These are phyloP conservation scores for Lathyrus aphaca DNA, from an alignment of 306 rosid genomes.

Conservation along the genomic window DNA sequence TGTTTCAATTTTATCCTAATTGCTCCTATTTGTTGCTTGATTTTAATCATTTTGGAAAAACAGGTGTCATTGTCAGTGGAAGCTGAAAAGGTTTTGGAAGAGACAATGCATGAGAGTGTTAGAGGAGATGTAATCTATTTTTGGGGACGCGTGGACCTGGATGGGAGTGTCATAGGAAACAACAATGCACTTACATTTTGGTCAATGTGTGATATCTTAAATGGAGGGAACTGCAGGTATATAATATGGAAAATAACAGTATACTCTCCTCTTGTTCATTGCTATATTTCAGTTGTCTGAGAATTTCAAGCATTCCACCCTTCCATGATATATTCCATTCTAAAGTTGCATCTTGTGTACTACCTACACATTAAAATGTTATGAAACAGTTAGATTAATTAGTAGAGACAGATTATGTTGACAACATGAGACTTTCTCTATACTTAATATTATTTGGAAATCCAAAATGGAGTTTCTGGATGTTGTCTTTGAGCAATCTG, in stretches of 20 bases:
- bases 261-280: slow-evolving; percentile 20
- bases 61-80: slow-evolving; percentile 71
- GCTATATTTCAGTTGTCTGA: slow-evolving; percentile 25
- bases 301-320: slow-evolving; percentile 28
- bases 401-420: slow-evolving; percentile 22
- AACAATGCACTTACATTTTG: slow-evolving; percentile 76
- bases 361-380: slow-evolving; percentile 10
- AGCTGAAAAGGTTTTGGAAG: slow-evolving; percentile 78
- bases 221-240: slow-evolving; percentile 94
- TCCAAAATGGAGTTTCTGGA: slow-evolving; percentile 25
- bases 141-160: slow-evolving; percentile 78
- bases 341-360: slow-evolving; percentile 28
- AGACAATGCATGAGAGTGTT: slow-evolving; percentile 58
- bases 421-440: slow-evolving; percentile 19
- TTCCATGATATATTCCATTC: slow-evolving; percentile 26
- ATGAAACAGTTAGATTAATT: slow-evolving; percentile 9
- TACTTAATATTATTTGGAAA: slow-evolving; percentile 25
- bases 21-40: slow-evolving; percentile 22
- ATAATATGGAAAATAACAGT: slow-evolving; percentile 12
- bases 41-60: slow-evolving; percentile 40
- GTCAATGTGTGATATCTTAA: slow-evolving; percentile 91
- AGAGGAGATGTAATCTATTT: slow-evolving; percentile 84
- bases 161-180: slow-evolving; percentile 50
- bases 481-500: slow-evolving; percentile 7
- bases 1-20: slow-evolving; percentile 6